These are phyloP conservation scores for Fusarium praegraminearum DNA, from an alignment of 2,329 filamentous ascomycete species.

Conservation along the genomic window DNA sequence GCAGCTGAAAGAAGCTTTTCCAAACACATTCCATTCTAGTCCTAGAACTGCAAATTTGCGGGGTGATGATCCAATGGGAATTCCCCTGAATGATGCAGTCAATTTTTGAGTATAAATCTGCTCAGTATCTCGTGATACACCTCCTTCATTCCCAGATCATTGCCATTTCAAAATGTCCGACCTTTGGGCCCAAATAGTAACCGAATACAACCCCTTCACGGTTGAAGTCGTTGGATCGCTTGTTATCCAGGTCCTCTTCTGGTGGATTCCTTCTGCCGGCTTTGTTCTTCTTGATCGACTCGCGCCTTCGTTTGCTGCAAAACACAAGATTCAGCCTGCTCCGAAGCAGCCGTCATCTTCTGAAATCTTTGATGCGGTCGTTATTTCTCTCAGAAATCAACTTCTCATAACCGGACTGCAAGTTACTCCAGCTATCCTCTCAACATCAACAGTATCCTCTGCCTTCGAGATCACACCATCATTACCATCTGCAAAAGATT, in stretches of 20 bases:
- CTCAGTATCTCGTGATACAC: neutral
- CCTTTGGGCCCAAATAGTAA: slow-evolving; percentile 7
- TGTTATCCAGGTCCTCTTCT: slow-evolving; percentile 57
- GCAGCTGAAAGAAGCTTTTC: neutral
- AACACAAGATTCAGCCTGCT: slow-evolving; percentile 66
- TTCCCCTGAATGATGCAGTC: neutral
- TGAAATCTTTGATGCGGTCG: slow-evolving; percentile 59
- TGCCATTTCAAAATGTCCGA: slow-evolving; percentile 1
- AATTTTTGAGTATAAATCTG: neutral
- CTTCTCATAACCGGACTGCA: slow-evolving; percentile 54
- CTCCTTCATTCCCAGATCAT: neutral
- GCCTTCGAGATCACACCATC: slow-evolving; percentile 55
- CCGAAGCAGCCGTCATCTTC: slow-evolving; percentile 60
- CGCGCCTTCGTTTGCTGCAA: slow-evolving; percentile 61
- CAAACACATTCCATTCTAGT: neutral
- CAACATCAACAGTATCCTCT: slow-evolving; percentile 41
- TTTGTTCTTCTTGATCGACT: slow-evolving; percentile 59
- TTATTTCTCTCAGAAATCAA: slow-evolving; percentile 62
- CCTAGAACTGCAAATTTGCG: neutral
- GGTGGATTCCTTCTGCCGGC: slow-evolving; percentile 58
- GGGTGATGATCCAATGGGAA: neutral
- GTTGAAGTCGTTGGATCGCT: slow-evolving; percentile 59
- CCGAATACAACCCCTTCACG: neutral
- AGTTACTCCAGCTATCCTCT: slow-evolving; percentile 34
- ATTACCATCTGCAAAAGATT: slow-evolving; percentile 53